A percentile compares a stretch with the other conserved stretches of the same genome.
Evolutionary conservation across 2,329 filamentous ascomycete genomes (phyloP).

Genomic region (Aureobasidium leucospermi): DNA sequence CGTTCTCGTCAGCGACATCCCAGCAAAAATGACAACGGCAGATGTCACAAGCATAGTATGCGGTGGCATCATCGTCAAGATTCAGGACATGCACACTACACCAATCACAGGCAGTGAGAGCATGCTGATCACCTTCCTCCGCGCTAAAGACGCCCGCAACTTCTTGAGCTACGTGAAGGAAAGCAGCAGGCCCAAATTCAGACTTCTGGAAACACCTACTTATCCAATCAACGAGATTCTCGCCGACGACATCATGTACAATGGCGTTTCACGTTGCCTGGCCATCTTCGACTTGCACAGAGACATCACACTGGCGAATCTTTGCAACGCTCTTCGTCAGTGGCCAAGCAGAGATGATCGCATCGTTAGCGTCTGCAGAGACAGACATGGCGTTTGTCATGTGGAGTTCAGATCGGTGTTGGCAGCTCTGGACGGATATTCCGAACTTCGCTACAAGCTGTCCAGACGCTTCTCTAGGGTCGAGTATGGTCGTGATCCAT

Average conservation of each 20-base stretch:
- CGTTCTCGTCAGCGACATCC: not conserved
- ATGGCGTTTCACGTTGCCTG: constrained; percentile 1
- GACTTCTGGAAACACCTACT: not conserved
- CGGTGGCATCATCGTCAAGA: not conserved
- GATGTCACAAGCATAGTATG: not conserved
- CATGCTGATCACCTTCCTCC: constrained; percentile 3
- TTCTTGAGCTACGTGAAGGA: not conserved
- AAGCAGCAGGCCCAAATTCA: not conserved
- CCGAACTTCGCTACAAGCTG: not conserved
- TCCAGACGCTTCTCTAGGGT: not conserved
- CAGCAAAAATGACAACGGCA: not conserved
- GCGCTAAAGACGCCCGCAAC: not conserved
- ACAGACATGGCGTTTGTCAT: not conserved
- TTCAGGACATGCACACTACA: not conserved
- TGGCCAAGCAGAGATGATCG: not conserved
- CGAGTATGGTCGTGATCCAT: not conserved
- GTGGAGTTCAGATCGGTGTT: not conserved
- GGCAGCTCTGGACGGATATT: not conserved
- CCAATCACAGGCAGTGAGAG: not conserved
- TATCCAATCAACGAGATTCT: not conserved
- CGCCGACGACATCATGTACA: not conserved
- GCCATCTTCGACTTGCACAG: not conserved
- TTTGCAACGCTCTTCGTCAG: not conserved
- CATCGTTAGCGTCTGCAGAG: not conserved
- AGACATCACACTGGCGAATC: not conserved